Evolutionary conservation across 2,329 filamentous ascomycete genomes (phyloP).

Genomic region (Sporothrix luriei): DNA sequence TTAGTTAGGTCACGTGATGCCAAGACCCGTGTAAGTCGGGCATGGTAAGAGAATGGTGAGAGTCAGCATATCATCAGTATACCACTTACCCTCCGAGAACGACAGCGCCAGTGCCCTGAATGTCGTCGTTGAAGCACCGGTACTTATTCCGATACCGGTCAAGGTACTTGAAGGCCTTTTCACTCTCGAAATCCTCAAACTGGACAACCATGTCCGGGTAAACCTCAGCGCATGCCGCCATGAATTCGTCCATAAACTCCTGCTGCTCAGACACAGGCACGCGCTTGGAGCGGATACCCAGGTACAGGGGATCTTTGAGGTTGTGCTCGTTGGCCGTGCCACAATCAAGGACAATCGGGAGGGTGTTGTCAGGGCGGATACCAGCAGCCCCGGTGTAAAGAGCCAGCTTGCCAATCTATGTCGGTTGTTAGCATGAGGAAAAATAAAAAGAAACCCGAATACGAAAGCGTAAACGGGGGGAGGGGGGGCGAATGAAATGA

Average conservation of each 20-base stretch:
- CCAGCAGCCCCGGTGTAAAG: slow-evolving; percentile 95
- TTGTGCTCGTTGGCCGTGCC: slow-evolving; percentile 69
- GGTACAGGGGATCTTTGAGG: slow-evolving; percentile 74
- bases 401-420: slow-evolving; percentile 83
- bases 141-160: slow-evolving; percentile 85
- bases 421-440: slow-evolving; percentile 35
- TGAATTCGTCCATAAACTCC: slow-evolving; percentile 96
- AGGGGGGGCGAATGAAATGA: slow-evolving; percentile 14
- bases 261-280: slow-evolving; percentile 75
- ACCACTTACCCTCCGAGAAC: slow-evolving; percentile 73
- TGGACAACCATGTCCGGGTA: slow-evolving; percentile 74
- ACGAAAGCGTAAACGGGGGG: neutral
- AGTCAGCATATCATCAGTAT: neutral
- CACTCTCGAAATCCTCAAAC: slow-evolving; percentile 96
- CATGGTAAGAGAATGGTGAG: neutral
- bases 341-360: slow-evolving; percentile 67
- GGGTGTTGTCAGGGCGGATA: slow-evolving; percentile 85
- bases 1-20: slow-evolving; percentile 33
- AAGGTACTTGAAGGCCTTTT: slow-evolving; percentile 86
- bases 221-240: slow-evolving; percentile 81
- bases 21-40: slow-evolving; percentile 32
- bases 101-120: slow-evolving; percentile 95
- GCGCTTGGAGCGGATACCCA: slow-evolving; percentile 84
- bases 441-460: neutral
- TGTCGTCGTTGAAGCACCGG: slow-evolving; percentile 98